Evolutionary conservation across 805 yeast species (phyloP).

Genomic region (Blastobotrys chiropterorum): DNA sequence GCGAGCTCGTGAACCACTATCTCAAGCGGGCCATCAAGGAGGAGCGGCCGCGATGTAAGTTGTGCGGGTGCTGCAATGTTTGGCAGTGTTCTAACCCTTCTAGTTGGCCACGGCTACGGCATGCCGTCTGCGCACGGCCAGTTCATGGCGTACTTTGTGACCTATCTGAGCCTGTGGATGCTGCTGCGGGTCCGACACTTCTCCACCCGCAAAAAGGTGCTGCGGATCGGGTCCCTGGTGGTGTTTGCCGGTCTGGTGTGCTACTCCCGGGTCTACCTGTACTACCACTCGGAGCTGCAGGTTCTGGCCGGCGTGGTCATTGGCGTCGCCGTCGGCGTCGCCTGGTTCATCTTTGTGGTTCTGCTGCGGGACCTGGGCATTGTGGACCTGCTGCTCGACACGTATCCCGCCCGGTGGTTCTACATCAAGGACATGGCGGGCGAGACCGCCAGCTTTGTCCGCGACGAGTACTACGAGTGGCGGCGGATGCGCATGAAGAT

Average conservation of each 20-base stretch:
- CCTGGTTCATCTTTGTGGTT: conserved; percentile 48
- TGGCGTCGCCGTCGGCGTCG: conserved; percentile 55
- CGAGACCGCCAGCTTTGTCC: conserved; percentile 26
- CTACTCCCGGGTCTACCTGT: conserved; percentile 66
- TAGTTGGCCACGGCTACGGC: conserved; percentile 63
- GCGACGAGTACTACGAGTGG: conserved; percentile 29
- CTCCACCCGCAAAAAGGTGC: conserved; percentile 21
- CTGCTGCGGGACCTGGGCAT: conserved; percentile 62
- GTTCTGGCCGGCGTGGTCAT: conserved; percentile 63
- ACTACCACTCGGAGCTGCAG: conserved; percentile 70
- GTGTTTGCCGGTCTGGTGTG: conserved; percentile 41
- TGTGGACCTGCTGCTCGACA: conserved; percentile 54
- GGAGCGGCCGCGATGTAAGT: conserved; percentile 54
- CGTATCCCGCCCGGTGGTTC: conserved; percentile 45
- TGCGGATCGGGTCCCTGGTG: conserved; percentile 21
- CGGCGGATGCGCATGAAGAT: conserved; percentile 23
- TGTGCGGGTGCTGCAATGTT: too few relatives aligned
- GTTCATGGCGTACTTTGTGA: conserved; percentile 78
- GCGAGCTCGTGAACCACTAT: conserved; percentile 65
- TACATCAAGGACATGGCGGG: conserved; percentile 35
- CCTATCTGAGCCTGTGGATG: conserved; percentile 31
- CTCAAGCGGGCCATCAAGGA: conserved; percentile 59
- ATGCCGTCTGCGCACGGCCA: conserved; percentile 98
- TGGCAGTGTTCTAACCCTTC: too few relatives aligned
- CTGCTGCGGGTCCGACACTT: conserved; percentile 26